Base-by-base conservation (phyloP, 192 early-diverging fungal species). In the Backusella tuberculispora region DNA sequence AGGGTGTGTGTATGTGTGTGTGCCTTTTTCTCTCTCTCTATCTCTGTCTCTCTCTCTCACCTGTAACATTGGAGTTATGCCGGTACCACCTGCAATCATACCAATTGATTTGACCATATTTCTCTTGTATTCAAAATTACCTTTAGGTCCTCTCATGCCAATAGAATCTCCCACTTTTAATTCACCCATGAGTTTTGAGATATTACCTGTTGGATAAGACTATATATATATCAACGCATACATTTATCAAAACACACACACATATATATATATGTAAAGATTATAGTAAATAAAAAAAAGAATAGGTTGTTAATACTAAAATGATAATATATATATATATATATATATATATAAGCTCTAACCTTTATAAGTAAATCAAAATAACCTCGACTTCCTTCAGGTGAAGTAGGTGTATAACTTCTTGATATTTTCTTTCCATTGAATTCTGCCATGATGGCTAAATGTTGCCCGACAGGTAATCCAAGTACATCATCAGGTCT, bases 291-390 rank as follows among this genome's bases (percentile, higher is more conserved):
- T n/a, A n/a, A n/a, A n/a, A n/a, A 48, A 48, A 9, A 48, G 17
- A 48, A 48, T 17, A n/a, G n/a, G n/a, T 17, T 48, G 3, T 12
- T 17, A 48, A 12, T 17, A 48, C 12, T 48, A 56, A 56, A 56
- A 19, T n/a, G n/a, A n/a, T n/a, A n/a, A n/a, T n/a, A n/a, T n/a
- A n/a, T n/a, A n/a, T n/a, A n/a, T n/a, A n/a, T n/a, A n/a, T n/a
- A 53, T 7, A 53, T 13, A 42, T 42, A 6, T 13, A 40, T 1
- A 13, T 67, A 42, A 6, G 63, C 21, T 45, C 12, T 45, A 8
- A 40, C 90, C 91, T 98, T 98, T 87, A 98, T 91, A 5, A 96
- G 83, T 40, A 98, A 85, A 75, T 96, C 95, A 88, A 97, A 96
- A 83, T 90, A 87, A 69, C 97, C 97, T 74, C 84, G 75, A 75